Percentiles rank a stretch among this genome's conserved stretches.
phyloP scores from a whole-genome alignment of 2,329 filamentous ascomycete species.

The Metarhizium rileyi region DNA sequence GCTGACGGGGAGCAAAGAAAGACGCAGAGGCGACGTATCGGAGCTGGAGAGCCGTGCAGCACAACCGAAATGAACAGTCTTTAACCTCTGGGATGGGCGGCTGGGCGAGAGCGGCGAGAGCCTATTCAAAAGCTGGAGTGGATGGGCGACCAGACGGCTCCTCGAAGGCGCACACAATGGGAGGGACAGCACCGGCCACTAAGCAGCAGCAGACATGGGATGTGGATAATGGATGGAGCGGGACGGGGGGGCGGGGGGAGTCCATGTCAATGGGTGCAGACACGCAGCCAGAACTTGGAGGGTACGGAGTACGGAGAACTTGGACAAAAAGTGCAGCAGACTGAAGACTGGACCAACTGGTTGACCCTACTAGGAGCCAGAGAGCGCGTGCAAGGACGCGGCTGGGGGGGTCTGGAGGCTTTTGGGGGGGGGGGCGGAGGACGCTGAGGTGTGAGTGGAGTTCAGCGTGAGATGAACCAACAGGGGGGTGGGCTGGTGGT shows the following conservation, averaged over 20 bases:
- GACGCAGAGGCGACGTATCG: slow-evolving; percentile 26
- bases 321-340: background rate
- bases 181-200: background rate
- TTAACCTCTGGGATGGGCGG: slow-evolving; percentile 15
- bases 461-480: slow-evolving; percentile 33
- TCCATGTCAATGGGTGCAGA: background rate
- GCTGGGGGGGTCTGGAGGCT: slow-evolving; percentile 7
- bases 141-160: slow-evolving; percentile 17
- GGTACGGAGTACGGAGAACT: too few relatives aligned
- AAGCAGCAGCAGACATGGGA: background rate
- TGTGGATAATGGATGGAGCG: background rate
- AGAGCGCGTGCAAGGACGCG: slow-evolving; percentile 6
- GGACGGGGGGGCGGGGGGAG: too few relatives aligned
- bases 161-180: background rate
- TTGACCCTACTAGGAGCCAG: background rate
- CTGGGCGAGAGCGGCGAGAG: slow-evolving; percentile 5
- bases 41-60: slow-evolving; percentile 36
- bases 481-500: slow-evolving; percentile 18
- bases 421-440: too few relatives aligned
- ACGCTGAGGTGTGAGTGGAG: slow-evolving; percentile 30
- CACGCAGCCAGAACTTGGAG: too few relatives aligned
- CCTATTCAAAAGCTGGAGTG: slow-evolving; percentile 7
- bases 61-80: slow-evolving; percentile 45
- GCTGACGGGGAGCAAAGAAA: slow-evolving; percentile 7
- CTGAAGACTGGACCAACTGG: background rate